phyloP scores from a whole-genome alignment of 2,329 filamentous ascomycete genomes.

The Phoma sp. region DNA sequence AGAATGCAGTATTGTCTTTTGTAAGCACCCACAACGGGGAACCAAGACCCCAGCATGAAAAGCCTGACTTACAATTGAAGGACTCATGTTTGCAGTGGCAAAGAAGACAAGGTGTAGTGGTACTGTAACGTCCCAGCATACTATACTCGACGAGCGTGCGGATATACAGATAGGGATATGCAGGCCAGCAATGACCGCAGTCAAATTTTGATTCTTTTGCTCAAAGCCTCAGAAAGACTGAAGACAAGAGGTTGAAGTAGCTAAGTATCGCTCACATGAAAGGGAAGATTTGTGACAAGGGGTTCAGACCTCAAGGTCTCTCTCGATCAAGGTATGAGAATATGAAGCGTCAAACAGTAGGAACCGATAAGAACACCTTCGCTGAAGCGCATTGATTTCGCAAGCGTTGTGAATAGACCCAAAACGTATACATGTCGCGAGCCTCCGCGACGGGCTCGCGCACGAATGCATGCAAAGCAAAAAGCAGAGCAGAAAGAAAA shows the following conservation, averaged over 20 bases:
- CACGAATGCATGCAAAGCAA: slow-evolving; percentile 14
- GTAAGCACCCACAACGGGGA: no score
- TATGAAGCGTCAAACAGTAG: slow-evolving; percentile 6
- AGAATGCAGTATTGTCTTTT: neutral
- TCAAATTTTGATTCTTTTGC: slow-evolving; percentile 4
- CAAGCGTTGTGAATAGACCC: slow-evolving; percentile 4
- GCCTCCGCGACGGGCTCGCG: neutral
- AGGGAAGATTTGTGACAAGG: neutral
- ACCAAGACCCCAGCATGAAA: neutral
- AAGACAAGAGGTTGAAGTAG: slow-evolving; percentile 7
- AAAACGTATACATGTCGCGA: slow-evolving; percentile 16
- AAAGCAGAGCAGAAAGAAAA: slow-evolving; percentile 13
- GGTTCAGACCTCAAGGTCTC: neutral
- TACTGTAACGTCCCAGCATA: no score
- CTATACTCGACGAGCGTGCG: neutral
- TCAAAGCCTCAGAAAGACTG: slow-evolving; percentile 1
- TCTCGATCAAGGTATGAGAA: neutral
- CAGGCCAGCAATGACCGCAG: neutral
- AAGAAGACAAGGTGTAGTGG: neutral
- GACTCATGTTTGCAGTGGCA: neutral
- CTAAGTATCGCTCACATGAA: slow-evolving; percentile 19
- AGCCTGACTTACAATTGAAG: neutral
- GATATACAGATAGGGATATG: neutral
- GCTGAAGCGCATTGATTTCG: slow-evolving; percentile 11
- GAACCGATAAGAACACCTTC: slow-evolving; percentile 15